phyloP scores from a whole-genome alignment of 2,329 filamentous ascomycete genomes.

The Trichophyton simii region DNA sequence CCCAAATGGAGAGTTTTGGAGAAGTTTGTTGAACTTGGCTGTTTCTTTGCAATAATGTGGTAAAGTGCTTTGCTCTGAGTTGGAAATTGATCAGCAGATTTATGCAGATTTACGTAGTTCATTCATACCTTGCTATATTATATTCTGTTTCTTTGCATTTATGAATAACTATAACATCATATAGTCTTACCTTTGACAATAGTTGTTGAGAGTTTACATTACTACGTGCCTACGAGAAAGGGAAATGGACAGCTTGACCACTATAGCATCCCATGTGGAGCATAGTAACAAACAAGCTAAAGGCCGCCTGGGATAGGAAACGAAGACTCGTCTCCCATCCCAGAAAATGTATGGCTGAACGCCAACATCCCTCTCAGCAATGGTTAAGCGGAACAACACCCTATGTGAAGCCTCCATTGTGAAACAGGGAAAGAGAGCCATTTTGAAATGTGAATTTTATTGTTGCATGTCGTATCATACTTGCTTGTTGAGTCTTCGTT shows the following conservation, averaged over 20 bases:
- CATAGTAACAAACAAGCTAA: neutral
- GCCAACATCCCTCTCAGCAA: constrained; percentile 32
- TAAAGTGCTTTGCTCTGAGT: too few relatives aligned
- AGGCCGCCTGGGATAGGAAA: constrained; percentile 2
- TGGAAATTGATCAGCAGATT: too few relatives aligned
- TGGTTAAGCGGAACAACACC: constrained; percentile 48
- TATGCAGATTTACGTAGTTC: too few relatives aligned
- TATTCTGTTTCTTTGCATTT: too few relatives aligned
- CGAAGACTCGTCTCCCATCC: neutral
- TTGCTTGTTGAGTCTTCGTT: neutral
- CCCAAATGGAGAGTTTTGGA: too few relatives aligned
- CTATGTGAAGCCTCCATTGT: constrained; percentile 48
- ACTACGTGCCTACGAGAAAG: neutral
- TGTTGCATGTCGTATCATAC: constrained; percentile 9
- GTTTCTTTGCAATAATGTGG: too few relatives aligned
- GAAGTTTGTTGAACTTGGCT: too few relatives aligned
- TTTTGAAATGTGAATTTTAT: constrained; percentile 7
- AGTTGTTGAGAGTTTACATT: neutral
- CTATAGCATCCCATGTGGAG: neutral
- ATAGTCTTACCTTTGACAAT: too few relatives aligned
- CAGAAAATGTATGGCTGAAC: neutral
- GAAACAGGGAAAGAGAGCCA: constrained; percentile 27
- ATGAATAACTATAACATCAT: too few relatives aligned
- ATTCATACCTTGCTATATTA: too few relatives aligned
- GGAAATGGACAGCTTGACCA: neutral